These are phyloP conservation scores for Chaetomium cochliodes DNA, from an alignment of 495 filamentous ascomycete species.

Conservation along the genomic window DNA sequence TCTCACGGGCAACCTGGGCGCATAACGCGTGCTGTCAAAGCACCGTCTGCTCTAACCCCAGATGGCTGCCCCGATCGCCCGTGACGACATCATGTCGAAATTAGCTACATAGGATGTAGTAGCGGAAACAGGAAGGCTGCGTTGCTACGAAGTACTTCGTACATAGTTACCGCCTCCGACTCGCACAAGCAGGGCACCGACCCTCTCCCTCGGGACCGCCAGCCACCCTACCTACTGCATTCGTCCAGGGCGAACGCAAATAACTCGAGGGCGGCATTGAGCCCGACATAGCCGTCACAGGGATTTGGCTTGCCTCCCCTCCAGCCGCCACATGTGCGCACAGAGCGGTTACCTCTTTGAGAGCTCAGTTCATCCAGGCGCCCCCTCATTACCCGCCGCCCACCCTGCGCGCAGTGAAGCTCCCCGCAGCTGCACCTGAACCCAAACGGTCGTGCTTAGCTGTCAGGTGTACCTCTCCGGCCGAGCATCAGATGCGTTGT, in stretches of 20 bases:
- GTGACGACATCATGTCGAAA: background rate
- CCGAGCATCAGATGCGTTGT: constrained; percentile 16
- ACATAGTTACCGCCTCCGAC: background rate
- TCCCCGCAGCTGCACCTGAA: constrained; percentile 29
- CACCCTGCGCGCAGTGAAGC: constrained; percentile 33
- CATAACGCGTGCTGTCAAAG: constrained; percentile 33
- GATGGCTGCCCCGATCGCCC: background rate
- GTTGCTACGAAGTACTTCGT: no score
- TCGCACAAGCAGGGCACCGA: background rate
- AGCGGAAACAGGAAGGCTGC: background rate
- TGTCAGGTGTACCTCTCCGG: constrained; percentile 14
- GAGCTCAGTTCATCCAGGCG: constrained; percentile 13
- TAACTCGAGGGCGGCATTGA: background rate
- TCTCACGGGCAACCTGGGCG: constrained; percentile 14
- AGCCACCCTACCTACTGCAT: background rate
- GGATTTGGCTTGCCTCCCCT: constrained; percentile 25
- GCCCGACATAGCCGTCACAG: background rate
- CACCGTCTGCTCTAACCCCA: constrained; percentile 25
- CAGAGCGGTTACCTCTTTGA: background rate
- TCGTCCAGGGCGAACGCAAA: background rate
- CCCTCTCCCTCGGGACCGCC: constrained; percentile 5
- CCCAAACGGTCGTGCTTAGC: constrained; percentile 33
- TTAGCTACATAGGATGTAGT: no score
- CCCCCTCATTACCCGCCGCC: constrained; percentile 10
- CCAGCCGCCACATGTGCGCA: constrained; percentile 15